Conservation (phyloP, 78 protist genomes). For the Planoprotostelium fungivorum region DNA sequence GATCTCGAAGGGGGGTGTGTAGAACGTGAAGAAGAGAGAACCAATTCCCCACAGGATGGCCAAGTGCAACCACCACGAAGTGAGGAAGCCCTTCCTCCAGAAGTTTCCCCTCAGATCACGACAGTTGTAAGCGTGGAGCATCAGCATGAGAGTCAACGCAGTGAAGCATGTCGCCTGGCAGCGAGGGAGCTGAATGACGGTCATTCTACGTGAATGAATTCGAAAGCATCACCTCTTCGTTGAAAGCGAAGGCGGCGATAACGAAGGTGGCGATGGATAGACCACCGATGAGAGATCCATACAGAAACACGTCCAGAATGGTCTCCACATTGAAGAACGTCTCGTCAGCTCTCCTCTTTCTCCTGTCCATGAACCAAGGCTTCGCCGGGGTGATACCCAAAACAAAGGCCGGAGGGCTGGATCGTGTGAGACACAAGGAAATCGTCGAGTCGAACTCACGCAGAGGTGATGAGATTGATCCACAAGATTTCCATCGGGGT, state of each 20-base stretch:
- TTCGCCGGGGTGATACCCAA: not conserved
- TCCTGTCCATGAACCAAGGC: not conserved
- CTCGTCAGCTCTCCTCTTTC: constrained; percentile 2
- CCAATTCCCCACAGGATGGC: not conserved
- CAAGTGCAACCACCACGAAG: not conserved
- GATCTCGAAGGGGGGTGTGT: not conserved
- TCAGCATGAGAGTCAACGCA: not conserved
- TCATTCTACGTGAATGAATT: not conserved
- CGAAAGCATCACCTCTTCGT: not conserved
- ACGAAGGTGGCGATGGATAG: not conserved
- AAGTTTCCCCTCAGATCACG: not conserved
- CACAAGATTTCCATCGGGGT: constrained; percentile 8
- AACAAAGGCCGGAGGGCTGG: not conserved
- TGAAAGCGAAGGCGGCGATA: not conserved
- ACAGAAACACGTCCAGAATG: not conserved
- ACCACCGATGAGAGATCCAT: not conserved
- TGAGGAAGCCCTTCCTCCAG: not conserved
- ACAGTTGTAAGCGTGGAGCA: not conserved
- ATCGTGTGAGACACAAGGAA: not conserved
- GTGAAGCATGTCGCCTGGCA: not conserved
- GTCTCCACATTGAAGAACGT: not conserved
- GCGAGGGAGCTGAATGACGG: not conserved
- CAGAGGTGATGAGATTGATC: not conserved
- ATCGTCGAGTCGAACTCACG: not conserved
- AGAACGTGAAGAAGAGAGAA: not conserved